phyloP scores from a whole-genome alignment of 306 rosid species.

The Lablab purpureus region DNA sequence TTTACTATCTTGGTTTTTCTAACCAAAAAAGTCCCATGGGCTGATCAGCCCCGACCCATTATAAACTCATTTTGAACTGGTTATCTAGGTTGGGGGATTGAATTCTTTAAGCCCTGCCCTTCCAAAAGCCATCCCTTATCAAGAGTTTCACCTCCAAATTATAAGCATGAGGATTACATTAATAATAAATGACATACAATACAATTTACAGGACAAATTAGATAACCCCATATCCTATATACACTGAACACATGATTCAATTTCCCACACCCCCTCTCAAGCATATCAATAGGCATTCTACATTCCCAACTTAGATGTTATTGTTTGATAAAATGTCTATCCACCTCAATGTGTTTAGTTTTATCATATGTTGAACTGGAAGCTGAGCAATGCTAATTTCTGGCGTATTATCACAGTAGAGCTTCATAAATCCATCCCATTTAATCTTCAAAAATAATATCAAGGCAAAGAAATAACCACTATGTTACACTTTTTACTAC shows the following conservation, averaged over 20 bases:
- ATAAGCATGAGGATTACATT: neutral
- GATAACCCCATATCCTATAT: neutral
- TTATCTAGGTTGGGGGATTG: neutral
- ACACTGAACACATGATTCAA: constrained; percentile 11
- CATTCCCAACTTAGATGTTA: neutral
- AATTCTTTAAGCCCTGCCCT: neutral
- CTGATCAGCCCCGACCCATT: neutral
- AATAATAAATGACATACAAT: neutral
- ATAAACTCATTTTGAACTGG: neutral
- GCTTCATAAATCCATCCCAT: neutral
- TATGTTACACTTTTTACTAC: too few species aligned
- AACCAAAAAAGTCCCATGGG: neutral
- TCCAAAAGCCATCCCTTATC: neutral
- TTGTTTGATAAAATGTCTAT: neutral
- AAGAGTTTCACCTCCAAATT: neutral
- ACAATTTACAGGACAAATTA: neutral
- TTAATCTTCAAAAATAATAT: too few species aligned
- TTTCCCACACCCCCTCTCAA: neutral
- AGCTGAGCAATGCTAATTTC: neutral
- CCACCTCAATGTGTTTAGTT: neutral
- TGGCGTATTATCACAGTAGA: neutral
- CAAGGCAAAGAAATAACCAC: neutral
- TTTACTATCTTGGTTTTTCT: neutral
- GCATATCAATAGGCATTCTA: neutral
- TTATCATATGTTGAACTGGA: neutral